Conservation (phyloP, 2,329 filamentous ascomycete genomes). For the Geoglossum cookeanum region DNA sequence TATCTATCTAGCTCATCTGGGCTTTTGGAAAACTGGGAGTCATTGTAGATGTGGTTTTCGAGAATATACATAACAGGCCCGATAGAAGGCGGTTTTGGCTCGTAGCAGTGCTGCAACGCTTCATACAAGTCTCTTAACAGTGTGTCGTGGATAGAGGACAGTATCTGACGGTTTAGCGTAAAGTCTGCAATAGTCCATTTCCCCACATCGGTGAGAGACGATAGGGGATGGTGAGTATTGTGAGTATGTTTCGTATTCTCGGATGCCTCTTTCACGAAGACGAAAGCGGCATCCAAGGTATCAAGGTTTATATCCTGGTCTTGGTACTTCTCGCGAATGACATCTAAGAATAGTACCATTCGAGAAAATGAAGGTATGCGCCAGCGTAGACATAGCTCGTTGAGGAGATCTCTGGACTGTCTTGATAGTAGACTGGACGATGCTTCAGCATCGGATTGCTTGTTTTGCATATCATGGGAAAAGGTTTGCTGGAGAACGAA, state of each 20-base stretch:
- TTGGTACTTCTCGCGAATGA: constrained; percentile 65
- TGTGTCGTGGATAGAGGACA: constrained; percentile 59
- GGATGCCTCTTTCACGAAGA: constrained; percentile 55
- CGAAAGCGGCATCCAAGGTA: constrained; percentile 67
- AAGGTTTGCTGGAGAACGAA: constrained; percentile 63
- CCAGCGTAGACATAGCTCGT: constrained; percentile 76
- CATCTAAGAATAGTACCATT: constrained; percentile 65
- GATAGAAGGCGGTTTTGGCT: constrained; percentile 66
- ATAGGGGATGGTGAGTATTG: constrained; percentile 27
- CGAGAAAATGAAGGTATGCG: constrained; percentile 69
- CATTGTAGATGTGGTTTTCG: constrained; percentile 61
- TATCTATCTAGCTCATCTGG: constrained; percentile 55
- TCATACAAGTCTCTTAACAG: constrained; percentile 76
- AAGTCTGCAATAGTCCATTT: constrained; percentile 32
- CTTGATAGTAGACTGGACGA: constrained; percentile 44
- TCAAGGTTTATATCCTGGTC: constrained; percentile 66
- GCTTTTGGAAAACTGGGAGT: constrained; percentile 54
- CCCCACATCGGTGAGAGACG: constrained; percentile 23
- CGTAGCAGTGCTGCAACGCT: constrained; percentile 73
- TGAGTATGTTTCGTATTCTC: constrained; percentile 42
- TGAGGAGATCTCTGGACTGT: constrained; percentile 62
- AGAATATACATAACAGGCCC: constrained; percentile 65
- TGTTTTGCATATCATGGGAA: constrained; percentile 37
- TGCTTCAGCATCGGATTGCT: constrained; percentile 27
- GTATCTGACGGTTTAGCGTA: constrained; percentile 48